Conservation (phyloP, 2,329 filamentous ascomycete genomes). For the Colletotrichum lupini region DNA sequence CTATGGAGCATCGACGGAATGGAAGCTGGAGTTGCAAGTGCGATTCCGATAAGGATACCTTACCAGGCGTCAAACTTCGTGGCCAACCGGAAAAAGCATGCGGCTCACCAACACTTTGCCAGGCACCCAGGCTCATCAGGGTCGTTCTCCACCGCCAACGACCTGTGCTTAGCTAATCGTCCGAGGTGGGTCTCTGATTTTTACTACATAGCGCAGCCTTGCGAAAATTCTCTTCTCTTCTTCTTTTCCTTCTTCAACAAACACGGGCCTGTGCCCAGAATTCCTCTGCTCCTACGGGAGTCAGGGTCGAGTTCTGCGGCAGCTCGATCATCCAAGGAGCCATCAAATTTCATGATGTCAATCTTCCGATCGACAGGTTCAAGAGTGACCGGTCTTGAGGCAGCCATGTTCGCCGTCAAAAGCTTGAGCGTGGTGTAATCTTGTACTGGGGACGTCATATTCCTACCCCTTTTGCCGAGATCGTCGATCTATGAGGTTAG, state of each 20-base stretch:
- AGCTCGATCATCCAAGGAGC: slow-evolving; percentile 89
- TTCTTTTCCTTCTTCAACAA: slow-evolving; percentile 52
- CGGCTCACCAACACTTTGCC: slow-evolving; percentile 15
- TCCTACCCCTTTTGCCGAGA: slow-evolving; percentile 88
- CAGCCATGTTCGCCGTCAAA: slow-evolving; percentile 74
- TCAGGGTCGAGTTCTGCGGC: slow-evolving; percentile 82
- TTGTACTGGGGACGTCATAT: slow-evolving; percentile 79
- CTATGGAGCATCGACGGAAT: background rate
- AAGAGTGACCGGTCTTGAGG: slow-evolving; percentile 75
- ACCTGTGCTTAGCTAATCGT: slow-evolving; percentile 26
- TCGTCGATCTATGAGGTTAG: slow-evolving; percentile 90
- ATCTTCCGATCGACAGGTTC: slow-evolving; percentile 96
- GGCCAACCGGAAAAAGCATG: slow-evolving; percentile 30
- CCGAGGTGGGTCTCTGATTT: slow-evolving; percentile 17
- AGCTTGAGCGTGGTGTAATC: slow-evolving; percentile 74
- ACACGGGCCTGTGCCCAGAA: slow-evolving; percentile 87
- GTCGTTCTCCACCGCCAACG: background rate
- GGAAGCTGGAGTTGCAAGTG: slow-evolving; percentile 5
- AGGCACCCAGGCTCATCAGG: background rate
- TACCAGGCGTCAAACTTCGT: slow-evolving; percentile 20
- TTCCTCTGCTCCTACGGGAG: slow-evolving; percentile 73
- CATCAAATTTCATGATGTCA: slow-evolving; percentile 81
- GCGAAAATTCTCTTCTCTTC: slow-evolving; percentile 40
- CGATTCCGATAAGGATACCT: background rate
- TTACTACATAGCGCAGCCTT: slow-evolving; percentile 35